Conservation (phyloP, 768 basidiomycete genomes). For the Agrocybe chaxingu region DNA sequence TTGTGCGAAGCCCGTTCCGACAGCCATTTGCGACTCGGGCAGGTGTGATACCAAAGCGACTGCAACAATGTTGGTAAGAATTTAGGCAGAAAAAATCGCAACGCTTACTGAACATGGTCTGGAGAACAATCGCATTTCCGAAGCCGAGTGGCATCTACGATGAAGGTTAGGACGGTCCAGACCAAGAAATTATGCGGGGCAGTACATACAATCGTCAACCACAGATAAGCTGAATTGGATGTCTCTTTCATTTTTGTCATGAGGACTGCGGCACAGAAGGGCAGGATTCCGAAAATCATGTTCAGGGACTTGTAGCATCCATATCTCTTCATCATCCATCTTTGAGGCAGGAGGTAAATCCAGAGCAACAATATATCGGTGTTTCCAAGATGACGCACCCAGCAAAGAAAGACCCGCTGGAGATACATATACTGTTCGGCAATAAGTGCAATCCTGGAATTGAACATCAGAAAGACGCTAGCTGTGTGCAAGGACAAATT, state of each 20-base stretch:
- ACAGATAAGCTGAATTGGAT: conserved; percentile 46
- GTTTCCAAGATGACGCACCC: conserved; percentile 27
- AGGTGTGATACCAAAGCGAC: conserved; percentile 68
- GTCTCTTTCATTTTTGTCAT: conserved; percentile 48
- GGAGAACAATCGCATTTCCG: conserved; percentile 68
- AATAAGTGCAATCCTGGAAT: conserved; percentile 53
- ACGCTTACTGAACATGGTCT: conserved; percentile 62
- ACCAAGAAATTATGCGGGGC: not conserved
- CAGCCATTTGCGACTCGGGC: conserved; percentile 57
- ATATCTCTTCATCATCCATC: conserved; percentile 63
- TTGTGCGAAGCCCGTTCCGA: conserved; percentile 67
- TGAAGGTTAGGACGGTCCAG: not conserved
- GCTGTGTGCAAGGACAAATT: conserved; percentile 3
- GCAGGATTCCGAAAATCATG: conserved; percentile 58
- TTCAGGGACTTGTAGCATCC: conserved; percentile 63
- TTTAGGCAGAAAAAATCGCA: not conserved
- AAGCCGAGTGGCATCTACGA: conserved; percentile 66
- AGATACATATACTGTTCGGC: conserved; percentile 61
- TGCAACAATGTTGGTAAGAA: conserved; percentile 29
- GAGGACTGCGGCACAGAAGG: conserved; percentile 51
- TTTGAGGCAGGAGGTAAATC: not conserved
- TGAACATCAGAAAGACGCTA: not conserved
- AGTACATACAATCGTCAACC: conserved; percentile 58
- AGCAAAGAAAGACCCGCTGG: conserved; percentile 61
- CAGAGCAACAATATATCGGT: not conserved